Base-by-base conservation (phyloP, 106 monocot genomes). In the Dendrobium huoshanense region DNA sequence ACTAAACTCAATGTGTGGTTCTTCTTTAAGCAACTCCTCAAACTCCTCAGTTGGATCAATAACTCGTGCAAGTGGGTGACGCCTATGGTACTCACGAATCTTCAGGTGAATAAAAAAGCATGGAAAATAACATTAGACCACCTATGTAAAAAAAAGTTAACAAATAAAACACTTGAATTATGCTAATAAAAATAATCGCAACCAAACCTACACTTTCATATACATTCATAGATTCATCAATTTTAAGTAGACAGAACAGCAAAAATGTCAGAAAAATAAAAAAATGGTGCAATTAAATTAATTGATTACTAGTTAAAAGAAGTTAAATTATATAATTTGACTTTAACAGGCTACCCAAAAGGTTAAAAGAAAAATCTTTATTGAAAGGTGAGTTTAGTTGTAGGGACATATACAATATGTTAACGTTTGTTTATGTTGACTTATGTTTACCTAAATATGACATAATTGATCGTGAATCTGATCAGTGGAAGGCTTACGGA, bases 11-110 rank as follows among this genome's bases (percentile, higher is more conserved):
- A 98, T 85, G 72, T 79, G 51, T 17, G 92, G 94, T 61, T 98
- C 98, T 84, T 98, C 98, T 75, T 98, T 98, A 1, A 98, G 84
- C 44, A 95, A 67, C 80, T 98, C 98, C 54, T 98, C 98, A 80
- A 81, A 92, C 41, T 92, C 98, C 73, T 89, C 89, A 47, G 49
- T 81, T 72, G 85, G 81, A 86, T 95, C 95, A 79, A 91, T 84
- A 17, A 93, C 88, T 44, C 88, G 85, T 8, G 89, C 91, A 79
- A 77, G 79, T 7, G 98, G 95, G 75, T 98, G 92, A 18, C 88
- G 85, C 75, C 92, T 91, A 77, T 98, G 98, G 70, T 98, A 98
- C 31, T 98, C 98, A 41, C 98, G 84, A 64, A 98, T 98, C 98
- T 98, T 77, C 77, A 75, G 7, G 22, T 72, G 70, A 55, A 43